Percentiles rank a stretch among this genome's conserved stretches.
Conservation (phyloP, 2,329 filamentous ascomycete species). For the Fusarium sp. region DNA sequence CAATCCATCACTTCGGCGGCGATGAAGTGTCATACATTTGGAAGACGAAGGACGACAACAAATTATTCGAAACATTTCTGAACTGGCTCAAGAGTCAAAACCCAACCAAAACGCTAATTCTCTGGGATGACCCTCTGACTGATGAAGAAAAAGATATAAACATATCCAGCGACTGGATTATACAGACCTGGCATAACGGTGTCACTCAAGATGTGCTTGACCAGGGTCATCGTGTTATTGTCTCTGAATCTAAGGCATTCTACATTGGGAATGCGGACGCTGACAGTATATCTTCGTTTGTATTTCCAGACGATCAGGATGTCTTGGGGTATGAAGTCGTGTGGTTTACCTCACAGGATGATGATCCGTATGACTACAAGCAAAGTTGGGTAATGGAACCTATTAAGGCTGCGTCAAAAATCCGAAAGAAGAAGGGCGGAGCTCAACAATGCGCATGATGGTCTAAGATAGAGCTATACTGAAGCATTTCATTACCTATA, state of each 20-base stretch:
- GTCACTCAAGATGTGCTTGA: neutral
- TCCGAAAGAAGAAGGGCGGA: neutral
- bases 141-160: slow-evolving; percentile 5
- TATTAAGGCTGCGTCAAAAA: slow-evolving; percentile 6
- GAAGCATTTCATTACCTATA: too few species aligned
- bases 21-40: slow-evolving; percentile 22
- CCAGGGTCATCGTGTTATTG: slow-evolving; percentile 6
- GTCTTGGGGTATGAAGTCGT: slow-evolving; percentile 11
- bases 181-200: slow-evolving; percentile 22
- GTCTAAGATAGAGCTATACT: too few species aligned
- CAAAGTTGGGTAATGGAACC: slow-evolving; percentile 15
- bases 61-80: neutral
- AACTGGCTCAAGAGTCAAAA: slow-evolving; percentile 1
- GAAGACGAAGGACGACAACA: slow-evolving; percentile 14
- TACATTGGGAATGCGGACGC: slow-evolving; percentile 17
- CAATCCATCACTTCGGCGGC: slow-evolving; percentile 16
- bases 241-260: slow-evolving; percentile 11
- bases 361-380: slow-evolving; percentile 5
- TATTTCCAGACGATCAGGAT: neutral
- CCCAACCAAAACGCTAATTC: slow-evolving; percentile 1
- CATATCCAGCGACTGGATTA: slow-evolving; percentile 13
- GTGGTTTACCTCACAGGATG: slow-evolving; percentile 15
- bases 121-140: slow-evolving; percentile 19
- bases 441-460: too few species aligned
- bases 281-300: neutral